Base-by-base conservation (phyloP, 1,284 basidiomycete species). In the Coriolopsis trogii region DNA sequence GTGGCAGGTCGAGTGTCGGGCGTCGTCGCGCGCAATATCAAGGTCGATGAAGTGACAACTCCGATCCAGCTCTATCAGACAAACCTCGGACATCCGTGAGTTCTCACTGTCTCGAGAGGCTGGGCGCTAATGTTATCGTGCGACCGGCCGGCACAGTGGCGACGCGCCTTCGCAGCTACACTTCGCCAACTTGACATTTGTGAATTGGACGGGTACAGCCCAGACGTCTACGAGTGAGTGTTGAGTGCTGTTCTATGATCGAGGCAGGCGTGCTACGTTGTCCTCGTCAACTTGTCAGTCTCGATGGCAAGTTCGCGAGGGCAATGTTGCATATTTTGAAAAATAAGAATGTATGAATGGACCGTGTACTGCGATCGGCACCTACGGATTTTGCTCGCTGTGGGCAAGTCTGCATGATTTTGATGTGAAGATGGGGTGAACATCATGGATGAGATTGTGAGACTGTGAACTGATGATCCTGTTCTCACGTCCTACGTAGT, bases 1-100 rank as follows among this genome's bases (percentile, higher is more conserved):
- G 20, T 42, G 15, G 39, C 56, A 78, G 82, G 84, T 6, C 72
- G 68, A 44, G 76, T 81, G 23, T 73, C 69, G 36, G 81, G 84
- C 55, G 72, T 86, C 25, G 69, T 73, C 26, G 70, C 73, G 33
- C 66, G 70, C 40, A 75, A 79, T 61, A 72, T 86, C 36, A 56
- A 64, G 7, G 66, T 83, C 12, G 76, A 82, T 58, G 68, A 70
- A 6, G 79, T 82, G 46, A 70, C 71, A 45, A 64, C 62, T 16
- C 78, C 78, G 2, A 65, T 80, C 4, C 76, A 79, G 55, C 59
- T 83, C 8, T 78, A 76, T 55, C 82, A 84, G 59, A 81, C 76
- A 5, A 83, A 83, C 58, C 72, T 70, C 10, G 81, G 72, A 15
- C 70, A 78, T 43, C 72, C 73, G 80, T 81, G 49, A 59, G 73